Evolutionary conservation across 1,284 basidiomycete species (phyloP), one percentile per base, ranked within the genome.

Genomic region (Ceratobasidium sp.): DNA sequence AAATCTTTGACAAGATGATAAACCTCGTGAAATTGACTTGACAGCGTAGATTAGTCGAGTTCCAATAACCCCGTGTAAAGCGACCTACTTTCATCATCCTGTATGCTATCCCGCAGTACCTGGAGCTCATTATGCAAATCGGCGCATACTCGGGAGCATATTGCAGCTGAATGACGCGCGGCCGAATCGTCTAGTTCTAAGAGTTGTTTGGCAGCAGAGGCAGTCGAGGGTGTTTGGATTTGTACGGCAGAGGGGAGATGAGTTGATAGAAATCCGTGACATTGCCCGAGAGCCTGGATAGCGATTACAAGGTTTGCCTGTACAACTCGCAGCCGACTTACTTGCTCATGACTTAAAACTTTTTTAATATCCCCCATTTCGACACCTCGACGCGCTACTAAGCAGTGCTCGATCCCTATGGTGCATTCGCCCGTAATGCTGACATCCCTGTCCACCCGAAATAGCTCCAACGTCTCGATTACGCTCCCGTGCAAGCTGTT

Each of bases 211-310:
- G 79, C 78, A 22, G 79, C 79, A n/a, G 70, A 76, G n/a, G 79
- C 79, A 9, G 79, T 80, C 11, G 79, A 80, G 46, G 71, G 46
- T 5, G 77, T 76, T 51, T 62, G 68, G 9, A 76, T 64, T 66
- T 66, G 37, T 9, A 29, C 62, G 1, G 78, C 78, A 1, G 61
- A 22, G 1, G 78, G 76, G 13, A 80, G 71, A 34, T 77, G 34
- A 13, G 59, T 68, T 11, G 57, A 17, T 11, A 80, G 54, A 40
- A 76, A 80, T 11, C 40, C 68, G 19, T 69, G 67, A 59, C 79
- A 80, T 77, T 80, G 79, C 13, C 79, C 79, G 15, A 80, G 76
- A 49, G 79, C 79, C 79, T 80, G 40, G 4, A 13, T 25, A 43
- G 2, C 5, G 5, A 0, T 9, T 68, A 17, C 22, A 49, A 59